A percentile compares a stretch with the other conserved stretches of the same genome.
Evolutionary conservation across 2,329 filamentous ascomycete species (phyloP).

Genomic region (Exophiala spinifera): DNA sequence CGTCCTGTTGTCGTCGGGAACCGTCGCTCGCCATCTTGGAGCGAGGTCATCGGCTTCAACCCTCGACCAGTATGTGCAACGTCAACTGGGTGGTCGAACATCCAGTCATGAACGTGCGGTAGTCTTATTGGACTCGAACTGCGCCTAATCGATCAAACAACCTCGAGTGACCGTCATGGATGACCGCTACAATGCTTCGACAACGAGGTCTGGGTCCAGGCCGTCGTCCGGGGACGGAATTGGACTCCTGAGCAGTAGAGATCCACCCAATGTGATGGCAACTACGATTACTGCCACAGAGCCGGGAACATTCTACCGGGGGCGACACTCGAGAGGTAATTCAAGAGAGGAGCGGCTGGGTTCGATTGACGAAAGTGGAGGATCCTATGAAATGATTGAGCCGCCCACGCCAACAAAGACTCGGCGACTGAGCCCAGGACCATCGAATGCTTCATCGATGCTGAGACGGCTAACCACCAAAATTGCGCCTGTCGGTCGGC

Average conservation of each 20-base stretch:
- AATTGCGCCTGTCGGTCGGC: conserved; percentile 16
- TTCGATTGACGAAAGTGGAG: conserved; percentile 17
- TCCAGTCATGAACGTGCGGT: neutral
- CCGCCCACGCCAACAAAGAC: conserved; percentile 13
- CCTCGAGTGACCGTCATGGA: conserved; percentile 1
- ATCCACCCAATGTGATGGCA: neutral
- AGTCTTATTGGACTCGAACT: neutral
- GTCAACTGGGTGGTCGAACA: neutral
- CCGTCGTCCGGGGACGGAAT: conserved; percentile 11
- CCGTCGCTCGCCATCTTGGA: too few species aligned
- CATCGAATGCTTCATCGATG: conserved; percentile 21
- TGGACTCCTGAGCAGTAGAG: conserved; percentile 10
- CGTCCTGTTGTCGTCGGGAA: too few species aligned
- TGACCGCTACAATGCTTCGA: neutral
- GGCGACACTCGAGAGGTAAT: conserved; percentile 17
- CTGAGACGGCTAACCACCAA: conserved; percentile 26
- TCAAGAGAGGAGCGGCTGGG: conserved; percentile 17
- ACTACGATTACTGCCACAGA: conserved; percentile 8
- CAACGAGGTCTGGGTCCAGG: neutral
- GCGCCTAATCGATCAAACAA: neutral
- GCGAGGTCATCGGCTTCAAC: too few species aligned
- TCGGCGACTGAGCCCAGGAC: conserved; percentile 3
- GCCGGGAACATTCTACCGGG: conserved; percentile 14
- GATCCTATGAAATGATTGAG: conserved; percentile 13
- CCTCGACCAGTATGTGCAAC: neutral